Evolutionary conservation across 305 asterid species (phyloP).

Genomic region (Ruellia speciosa): DNA sequence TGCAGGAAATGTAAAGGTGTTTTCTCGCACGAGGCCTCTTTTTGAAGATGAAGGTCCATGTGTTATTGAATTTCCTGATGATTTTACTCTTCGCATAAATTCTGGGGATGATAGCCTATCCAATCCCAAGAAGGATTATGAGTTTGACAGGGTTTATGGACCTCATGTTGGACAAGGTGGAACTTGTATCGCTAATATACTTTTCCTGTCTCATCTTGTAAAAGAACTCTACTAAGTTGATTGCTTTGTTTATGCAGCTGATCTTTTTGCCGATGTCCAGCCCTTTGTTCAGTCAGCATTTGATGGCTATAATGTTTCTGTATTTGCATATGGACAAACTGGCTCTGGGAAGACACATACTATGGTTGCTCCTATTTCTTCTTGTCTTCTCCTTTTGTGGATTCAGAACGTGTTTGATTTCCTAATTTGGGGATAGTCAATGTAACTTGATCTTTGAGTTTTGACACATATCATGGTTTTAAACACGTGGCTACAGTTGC

Average conservation of each 20-base stretch:
- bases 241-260: slow-evolving; percentile 55
- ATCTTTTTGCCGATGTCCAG: slow-evolving; percentile 83
- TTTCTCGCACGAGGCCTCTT: slow-evolving; percentile 89
- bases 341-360: slow-evolving; percentile 88
- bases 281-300: slow-evolving; percentile 99
- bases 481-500: neutral
- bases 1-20: slow-evolving; percentile 89
- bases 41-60: slow-evolving; percentile 92
- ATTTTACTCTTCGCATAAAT: slow-evolving; percentile 59
- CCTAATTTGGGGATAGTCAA: neutral
- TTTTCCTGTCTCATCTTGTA: slow-evolving; percentile 22
- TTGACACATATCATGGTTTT: neutral
- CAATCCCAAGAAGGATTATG: slow-evolving; percentile 94
- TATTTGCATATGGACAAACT: slow-evolving; percentile 84
- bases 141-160: slow-evolving; percentile 95
- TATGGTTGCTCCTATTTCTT: too few species aligned
- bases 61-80: slow-evolving; percentile 86
- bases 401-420: slow-evolving; percentile 11
- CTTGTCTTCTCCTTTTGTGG: slow-evolving; percentile 27
- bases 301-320: slow-evolving; percentile 86
- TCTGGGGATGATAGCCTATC: slow-evolving; percentile 67
- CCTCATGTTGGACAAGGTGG: slow-evolving; percentile 98
- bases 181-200: slow-evolving; percentile 9
- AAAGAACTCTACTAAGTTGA: slow-evolving; percentile 30
- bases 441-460: slow-evolving; percentile 5